Base-by-base conservation (phyloP, 176 grass and related monocot genomes). In the Oryza punctata region DNA sequence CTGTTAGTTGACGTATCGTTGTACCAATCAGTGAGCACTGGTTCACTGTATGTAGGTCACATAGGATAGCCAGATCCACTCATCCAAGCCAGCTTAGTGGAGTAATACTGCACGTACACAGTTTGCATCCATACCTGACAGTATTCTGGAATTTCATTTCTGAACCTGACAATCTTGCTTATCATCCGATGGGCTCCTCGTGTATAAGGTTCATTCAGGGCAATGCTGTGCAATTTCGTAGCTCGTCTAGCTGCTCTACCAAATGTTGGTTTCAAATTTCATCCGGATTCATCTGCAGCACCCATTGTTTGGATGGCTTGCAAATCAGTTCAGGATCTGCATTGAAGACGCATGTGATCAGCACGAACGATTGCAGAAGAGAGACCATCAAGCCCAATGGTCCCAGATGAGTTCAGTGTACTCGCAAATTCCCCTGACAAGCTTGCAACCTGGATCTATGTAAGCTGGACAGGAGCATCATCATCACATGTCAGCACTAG, bases 401-500 rank as follows among this genome's bases (percentile, higher is more conserved):
- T 73, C 43, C 70, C 70, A 21, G 70, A 11, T 57, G 3, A 63
- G 24, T 65, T 63, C 49, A 69, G 63, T 57, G 85, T 69, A 78
- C 45, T 76, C 54, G 52, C 71, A 18, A 59, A 77, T 69, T 38
- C 67, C 67, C 67, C 67, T 46, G 18, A 21, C 27, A 72, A 73
- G 59, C 40, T 45, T 67, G 38, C 65, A 73, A 73, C 15, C 71
- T 73, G 44, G 44, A 73, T 45, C 69, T 15, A 45, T 45, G 57
- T 61, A 61, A 61, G 57, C 57, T 61, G n/a, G 57, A 61, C 7
- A 61, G 57, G 57, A 61, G 57, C 57, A 61, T 9, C 57, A 61
- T 23, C 57, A 61, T 61, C 57, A 61, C 57, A n/a, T 61, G 57
- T 61, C 57, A 61, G 57, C 57, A n/a, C 57, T 61, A 3, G 57